A percentile compares a stretch with the other conserved stretches of the same genome.
phyloP scores from a whole-genome alignment of 352 stramenopile species.

The Lagenidium sp. region DNA sequence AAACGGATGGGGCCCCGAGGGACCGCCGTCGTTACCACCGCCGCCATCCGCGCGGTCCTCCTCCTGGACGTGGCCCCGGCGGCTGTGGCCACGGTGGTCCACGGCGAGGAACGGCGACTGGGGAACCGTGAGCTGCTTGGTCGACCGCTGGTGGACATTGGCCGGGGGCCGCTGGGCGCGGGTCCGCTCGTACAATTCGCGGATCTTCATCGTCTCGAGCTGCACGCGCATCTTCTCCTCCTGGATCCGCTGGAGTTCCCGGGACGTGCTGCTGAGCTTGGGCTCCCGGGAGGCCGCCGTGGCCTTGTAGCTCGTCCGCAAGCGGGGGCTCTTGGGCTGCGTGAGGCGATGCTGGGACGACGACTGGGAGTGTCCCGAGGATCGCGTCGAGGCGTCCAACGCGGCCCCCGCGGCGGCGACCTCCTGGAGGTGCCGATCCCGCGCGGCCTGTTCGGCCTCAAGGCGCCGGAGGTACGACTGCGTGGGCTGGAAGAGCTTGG shows the following conservation, averaged over 20 bases:
- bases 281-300: conserved; percentile 28
- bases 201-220: conserved; percentile 62
- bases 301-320: conserved; percentile 31
- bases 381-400: neutral
- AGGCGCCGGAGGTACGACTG: conserved; percentile 50
- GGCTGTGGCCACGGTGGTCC: conserved; percentile 23
- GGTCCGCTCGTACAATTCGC: conserved; percentile 68
- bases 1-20: conserved; percentile 7
- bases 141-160: conserved; percentile 71
- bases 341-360: conserved; percentile 39
- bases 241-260: conserved; percentile 68
- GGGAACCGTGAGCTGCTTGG: conserved; percentile 73
- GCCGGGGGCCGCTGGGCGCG: conserved; percentile 49
- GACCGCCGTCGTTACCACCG: neutral
- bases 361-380: neutral
- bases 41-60: conserved; percentile 4
- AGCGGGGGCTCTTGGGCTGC: conserved; percentile 33
- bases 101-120: conserved; percentile 58
- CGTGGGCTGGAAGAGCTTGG: conserved; percentile 57
- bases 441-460: conserved; percentile 46
- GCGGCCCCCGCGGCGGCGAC: neutral
- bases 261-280: conserved; percentile 67
- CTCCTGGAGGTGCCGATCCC: conserved; percentile 34
- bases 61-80: conserved; percentile 18
- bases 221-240: conserved; percentile 58